Conservation (phyloP, 805 yeast species). For the Debaryomyces prosopidis region DNA sequence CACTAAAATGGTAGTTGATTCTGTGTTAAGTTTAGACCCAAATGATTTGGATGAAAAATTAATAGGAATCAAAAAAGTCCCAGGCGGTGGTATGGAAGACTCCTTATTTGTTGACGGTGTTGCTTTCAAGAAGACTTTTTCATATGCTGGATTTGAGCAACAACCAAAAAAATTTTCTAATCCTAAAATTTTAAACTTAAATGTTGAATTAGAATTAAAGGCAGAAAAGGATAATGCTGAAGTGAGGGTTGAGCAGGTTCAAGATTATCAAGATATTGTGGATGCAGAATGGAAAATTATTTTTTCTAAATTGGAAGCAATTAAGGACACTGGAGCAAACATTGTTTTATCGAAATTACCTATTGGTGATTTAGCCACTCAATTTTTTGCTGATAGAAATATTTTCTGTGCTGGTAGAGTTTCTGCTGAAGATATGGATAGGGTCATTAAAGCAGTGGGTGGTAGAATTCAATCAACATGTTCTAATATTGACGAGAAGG, state of each 20-base stretch:
- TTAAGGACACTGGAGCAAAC: constrained; percentile 83
- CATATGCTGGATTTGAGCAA: constrained; percentile 98
- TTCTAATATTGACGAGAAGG: constrained; percentile 64
- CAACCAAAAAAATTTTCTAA: constrained; percentile 84
- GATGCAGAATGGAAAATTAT: constrained; percentile 99
- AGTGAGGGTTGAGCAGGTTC: constrained; percentile 91
- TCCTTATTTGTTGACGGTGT: constrained; percentile 89
- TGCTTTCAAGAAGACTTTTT: constrained; percentile 94
- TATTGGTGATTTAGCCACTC: constrained; percentile 98
- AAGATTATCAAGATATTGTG: constrained; percentile 92
- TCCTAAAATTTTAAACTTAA: constrained; percentile 82
- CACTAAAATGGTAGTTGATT: constrained; percentile 95
- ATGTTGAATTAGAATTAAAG: constrained; percentile 92
- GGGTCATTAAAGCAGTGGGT: constrained; percentile 93
- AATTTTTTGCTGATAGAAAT: constrained; percentile 93
- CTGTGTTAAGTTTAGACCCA: constrained; percentile 84
- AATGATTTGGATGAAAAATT: constrained; percentile 82
- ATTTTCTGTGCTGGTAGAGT: constrained; percentile 98
- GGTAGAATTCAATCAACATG: constrained; percentile 80
- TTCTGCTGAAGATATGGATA: constrained; percentile 81
- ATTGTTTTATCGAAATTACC: constrained; percentile 93
- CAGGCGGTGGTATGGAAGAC: constrained; percentile 97
- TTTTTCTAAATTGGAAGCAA: constrained; percentile 78
- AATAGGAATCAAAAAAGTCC: constrained; percentile 91
- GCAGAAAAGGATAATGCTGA: constrained; percentile 99